These are phyloP conservation scores for Waitea zeae DNA, from an alignment of 1,284 basidiomycete species.

Conservation along the genomic window DNA sequence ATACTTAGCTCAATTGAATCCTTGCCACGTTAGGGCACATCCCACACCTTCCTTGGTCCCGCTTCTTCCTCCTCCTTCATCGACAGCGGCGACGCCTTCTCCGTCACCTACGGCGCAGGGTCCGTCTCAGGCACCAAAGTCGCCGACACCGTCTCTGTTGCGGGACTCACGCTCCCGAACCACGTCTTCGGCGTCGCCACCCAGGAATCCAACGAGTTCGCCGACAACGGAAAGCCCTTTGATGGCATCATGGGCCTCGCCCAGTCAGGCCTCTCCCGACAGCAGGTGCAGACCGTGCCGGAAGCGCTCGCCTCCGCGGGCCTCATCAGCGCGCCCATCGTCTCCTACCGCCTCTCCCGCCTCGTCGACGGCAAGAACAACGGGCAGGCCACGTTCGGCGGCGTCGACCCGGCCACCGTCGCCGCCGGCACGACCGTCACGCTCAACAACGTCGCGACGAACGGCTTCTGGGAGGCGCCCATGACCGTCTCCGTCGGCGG, in stretches of 20 bases:
- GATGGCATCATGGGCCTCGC: slow-evolving; percentile 81
- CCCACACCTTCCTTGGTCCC: slow-evolving; percentile 52
- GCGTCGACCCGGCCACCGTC: slow-evolving; percentile 58
- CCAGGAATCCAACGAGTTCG: slow-evolving; percentile 48
- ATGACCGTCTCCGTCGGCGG: slow-evolving; percentile 44
- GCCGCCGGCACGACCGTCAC: slow-evolving; percentile 33
- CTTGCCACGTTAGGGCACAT: too few species aligned
- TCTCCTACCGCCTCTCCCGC: slow-evolving; percentile 70
- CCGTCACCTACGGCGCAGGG: slow-evolving; percentile 68
- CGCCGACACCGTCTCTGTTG: slow-evolving; percentile 51
- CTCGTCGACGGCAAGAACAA: slow-evolving; percentile 58
- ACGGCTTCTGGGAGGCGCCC: slow-evolving; percentile 66
- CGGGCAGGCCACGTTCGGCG: slow-evolving; percentile 71
- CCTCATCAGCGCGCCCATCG: slow-evolving; percentile 49
- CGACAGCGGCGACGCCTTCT: slow-evolving; percentile 35
- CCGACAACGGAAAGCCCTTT: slow-evolving; percentile 32
- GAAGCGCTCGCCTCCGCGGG: slow-evolving; percentile 50
- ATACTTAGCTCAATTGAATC: too few species aligned
- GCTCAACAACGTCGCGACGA: slow-evolving; percentile 36
- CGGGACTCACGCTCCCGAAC: slow-evolving; percentile 38
- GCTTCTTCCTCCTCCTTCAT: slow-evolving; percentile 50
- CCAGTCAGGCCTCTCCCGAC: slow-evolving; percentile 53
- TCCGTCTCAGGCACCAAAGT: slow-evolving; percentile 48
- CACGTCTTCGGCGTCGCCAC: slow-evolving; percentile 64
- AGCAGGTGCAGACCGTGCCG: slow-evolving; percentile 52